Percentiles rank a stretch among this genome's conserved stretches.
Conservation (phyloP, 306 rosid genomes). For the Alnus glutinosa region DNA sequence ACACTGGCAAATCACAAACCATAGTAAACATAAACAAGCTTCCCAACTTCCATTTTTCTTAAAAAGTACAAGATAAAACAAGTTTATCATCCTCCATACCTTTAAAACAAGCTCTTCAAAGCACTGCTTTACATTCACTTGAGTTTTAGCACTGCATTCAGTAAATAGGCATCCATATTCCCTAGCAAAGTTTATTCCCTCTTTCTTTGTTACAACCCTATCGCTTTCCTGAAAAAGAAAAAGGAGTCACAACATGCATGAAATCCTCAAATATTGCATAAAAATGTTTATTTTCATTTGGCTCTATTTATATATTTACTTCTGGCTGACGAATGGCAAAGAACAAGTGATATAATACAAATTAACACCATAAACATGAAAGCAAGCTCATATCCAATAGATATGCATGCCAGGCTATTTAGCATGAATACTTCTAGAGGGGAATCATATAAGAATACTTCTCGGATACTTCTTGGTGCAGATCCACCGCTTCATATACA, state of each 20-base stretch:
- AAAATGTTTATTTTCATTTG: background rate
- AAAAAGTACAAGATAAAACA: background rate
- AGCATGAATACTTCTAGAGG: background rate
- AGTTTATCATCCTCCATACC: conserved; percentile 40
- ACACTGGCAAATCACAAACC: conserved; percentile 4
- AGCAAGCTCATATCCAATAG: background rate
- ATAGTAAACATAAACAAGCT: background rate
- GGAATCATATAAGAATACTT: background rate
- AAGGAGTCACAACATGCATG: conserved; percentile 18
- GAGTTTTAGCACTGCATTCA: conserved; percentile 99
- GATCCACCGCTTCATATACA: background rate
- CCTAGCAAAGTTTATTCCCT: conserved; percentile 87
- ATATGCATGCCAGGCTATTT: background rate
- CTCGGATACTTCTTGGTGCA: background rate
- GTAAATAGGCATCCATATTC: conserved; percentile 89
- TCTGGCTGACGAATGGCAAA: background rate
- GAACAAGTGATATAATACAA: background rate
- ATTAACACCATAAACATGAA: background rate
- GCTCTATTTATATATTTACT: background rate
- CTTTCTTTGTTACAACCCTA: conserved; percentile 86
- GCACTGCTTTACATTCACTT: conserved; percentile 88
- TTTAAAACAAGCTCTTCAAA: conserved; percentile 96
- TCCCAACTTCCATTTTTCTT: background rate
- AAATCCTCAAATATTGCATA: conserved; percentile 17
- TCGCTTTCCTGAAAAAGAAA: conserved; percentile 72